Conservation (phyloP, 441 rosid genomes). For the Manihot esculenta region DNA sequence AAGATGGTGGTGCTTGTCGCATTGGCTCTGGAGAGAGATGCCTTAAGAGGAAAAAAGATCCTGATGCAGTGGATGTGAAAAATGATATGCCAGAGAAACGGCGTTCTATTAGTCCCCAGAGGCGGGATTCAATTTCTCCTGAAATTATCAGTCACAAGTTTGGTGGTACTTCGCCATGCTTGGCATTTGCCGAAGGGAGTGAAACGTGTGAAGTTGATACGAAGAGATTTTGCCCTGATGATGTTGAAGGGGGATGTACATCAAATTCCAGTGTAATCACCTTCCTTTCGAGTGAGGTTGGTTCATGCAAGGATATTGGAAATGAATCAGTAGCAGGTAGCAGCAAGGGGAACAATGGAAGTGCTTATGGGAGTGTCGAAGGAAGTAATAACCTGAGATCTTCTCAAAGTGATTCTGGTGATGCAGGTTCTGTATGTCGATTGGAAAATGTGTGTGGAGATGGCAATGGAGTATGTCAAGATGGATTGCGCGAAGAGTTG, state of each 20-base stretch:
- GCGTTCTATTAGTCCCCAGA: constrained; percentile 31
- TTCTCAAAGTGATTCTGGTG: constrained; percentile 46
- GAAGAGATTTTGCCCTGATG: constrained; percentile 10
- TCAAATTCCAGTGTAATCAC: constrained; percentile 37
- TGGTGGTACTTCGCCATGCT: constrained; percentile 8
- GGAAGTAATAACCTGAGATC: constrained; percentile 38
- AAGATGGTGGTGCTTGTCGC: constrained; percentile 30
- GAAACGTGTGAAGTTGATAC: constrained; percentile 15
- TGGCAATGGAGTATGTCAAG: constrained; percentile 24
- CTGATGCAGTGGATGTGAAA: constrained; percentile 26
- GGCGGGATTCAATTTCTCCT: constrained; percentile 33
- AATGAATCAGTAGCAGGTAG: constrained; percentile 40
- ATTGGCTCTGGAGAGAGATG: constrained; percentile 33
- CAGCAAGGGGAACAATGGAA: constrained; percentile 42
- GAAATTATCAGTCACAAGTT: constrained; percentile 28
- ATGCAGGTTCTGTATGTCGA: constrained; percentile 37
- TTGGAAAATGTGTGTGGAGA: constrained; percentile 27
- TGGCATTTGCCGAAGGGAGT: constrained; percentile 14
- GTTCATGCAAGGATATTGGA: constrained; percentile 40
- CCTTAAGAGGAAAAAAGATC: constrained; percentile 49
- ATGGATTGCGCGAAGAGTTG: constrained; percentile 33
- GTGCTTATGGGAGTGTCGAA: constrained; percentile 38
- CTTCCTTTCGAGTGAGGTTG: constrained; percentile 30
- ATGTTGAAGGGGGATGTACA: constrained; percentile 21
- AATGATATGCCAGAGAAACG: constrained; percentile 32